A percentile compares a stretch with the other conserved stretches of the same genome.
Conservation (phyloP, 164 flowering plant species). For the Akebia trifoliata region DNA sequence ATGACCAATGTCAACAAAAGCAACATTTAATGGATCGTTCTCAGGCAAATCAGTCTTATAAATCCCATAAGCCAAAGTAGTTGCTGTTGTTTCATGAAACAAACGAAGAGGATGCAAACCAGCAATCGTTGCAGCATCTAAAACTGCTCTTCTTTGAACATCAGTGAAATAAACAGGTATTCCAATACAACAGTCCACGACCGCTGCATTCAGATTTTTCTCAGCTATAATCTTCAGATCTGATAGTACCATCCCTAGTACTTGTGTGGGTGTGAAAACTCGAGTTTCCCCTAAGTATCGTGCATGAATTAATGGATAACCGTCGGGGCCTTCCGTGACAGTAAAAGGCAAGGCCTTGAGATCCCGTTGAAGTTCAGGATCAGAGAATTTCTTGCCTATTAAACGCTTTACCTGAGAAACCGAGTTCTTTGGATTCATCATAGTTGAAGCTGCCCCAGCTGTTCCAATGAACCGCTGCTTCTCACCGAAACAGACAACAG, state of each 20-base stretch:
- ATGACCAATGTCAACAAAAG: constrained; percentile 84
- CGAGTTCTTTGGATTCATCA: constrained; percentile 86
- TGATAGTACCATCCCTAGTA: constrained; percentile 81
- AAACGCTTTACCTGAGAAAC: constrained; percentile 79
- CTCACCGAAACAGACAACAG: constrained; percentile 87
- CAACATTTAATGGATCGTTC: constrained; percentile 74
- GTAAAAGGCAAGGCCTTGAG: constrained; percentile 59
- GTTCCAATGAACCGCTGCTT: constrained; percentile 93
- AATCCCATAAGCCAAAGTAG: constrained; percentile 89
- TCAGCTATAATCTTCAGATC: constrained; percentile 82
- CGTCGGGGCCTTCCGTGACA: constrained; percentile 89
- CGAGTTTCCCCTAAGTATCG: constrained; percentile 66
- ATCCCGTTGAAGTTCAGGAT: constrained; percentile 84
- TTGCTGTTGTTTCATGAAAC: constrained; percentile 85
- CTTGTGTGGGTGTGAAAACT: constrained; percentile 75
- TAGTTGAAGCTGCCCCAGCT: constrained; percentile 81
- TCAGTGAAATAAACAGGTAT: constrained; percentile 89
- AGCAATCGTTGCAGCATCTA: constrained; percentile 92
- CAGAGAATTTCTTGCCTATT: constrained; percentile 68
- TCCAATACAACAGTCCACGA: constrained; percentile 92
- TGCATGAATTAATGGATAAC: constrained; percentile 73
- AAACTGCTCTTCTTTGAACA: constrained; percentile 81
- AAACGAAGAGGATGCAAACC: constrained; percentile 76
- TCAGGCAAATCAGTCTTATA: constrained; percentile 92
- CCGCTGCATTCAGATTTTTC: constrained; percentile 89